Percentiles rank a stretch among this genome's conserved stretches.
phyloP scores from a whole-genome alignment of 805 yeast species.

The Komagataella mondaviorum region DNA sequence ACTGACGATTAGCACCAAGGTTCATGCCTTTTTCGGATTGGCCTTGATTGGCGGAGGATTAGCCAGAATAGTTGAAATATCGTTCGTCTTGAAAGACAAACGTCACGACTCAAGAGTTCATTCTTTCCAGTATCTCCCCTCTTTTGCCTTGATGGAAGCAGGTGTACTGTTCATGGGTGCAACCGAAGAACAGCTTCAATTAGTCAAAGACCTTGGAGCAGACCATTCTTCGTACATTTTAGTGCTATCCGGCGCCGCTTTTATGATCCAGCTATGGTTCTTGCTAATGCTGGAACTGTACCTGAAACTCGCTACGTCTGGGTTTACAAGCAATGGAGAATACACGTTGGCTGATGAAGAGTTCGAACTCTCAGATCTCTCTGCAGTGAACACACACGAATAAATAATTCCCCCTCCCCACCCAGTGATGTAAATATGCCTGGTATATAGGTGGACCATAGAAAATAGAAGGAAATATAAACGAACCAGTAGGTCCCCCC shows the following conservation, averaged over 20 bases:
- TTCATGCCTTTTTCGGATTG: slow-evolving; percentile 78
- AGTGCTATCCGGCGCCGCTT: slow-evolving; percentile 59
- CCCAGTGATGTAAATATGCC: slow-evolving; percentile 1
- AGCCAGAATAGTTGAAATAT: slow-evolving; percentile 64
- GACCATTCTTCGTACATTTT: slow-evolving; percentile 79
- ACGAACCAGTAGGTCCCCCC: not conserved
- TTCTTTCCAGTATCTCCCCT: slow-evolving; percentile 79
- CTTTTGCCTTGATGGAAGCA: slow-evolving; percentile 63
- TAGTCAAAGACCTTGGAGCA: slow-evolving; percentile 63
- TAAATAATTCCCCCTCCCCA: too few species aligned
- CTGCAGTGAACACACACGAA: slow-evolving; percentile 6
- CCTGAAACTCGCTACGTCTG: slow-evolving; percentile 13
- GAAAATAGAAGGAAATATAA: not conserved
- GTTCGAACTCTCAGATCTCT: slow-evolving; percentile 32
- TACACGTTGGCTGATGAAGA: slow-evolving; percentile 48
- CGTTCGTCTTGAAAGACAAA: slow-evolving; percentile 59
- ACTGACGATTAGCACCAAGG: slow-evolving; percentile 66
- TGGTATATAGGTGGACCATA: not conserved
- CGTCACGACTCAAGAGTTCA: slow-evolving; percentile 26
- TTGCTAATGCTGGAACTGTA: slow-evolving; percentile 47
- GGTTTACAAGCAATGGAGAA: not conserved
- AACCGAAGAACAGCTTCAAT: slow-evolving; percentile 69
- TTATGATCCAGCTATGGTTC: slow-evolving; percentile 56
- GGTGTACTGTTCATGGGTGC: slow-evolving; percentile 89
- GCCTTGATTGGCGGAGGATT: slow-evolving; percentile 71